Base-by-base conservation (phyloP, 2,329 filamentous ascomycete species). In the Colletotrichum destructivum region DNA sequence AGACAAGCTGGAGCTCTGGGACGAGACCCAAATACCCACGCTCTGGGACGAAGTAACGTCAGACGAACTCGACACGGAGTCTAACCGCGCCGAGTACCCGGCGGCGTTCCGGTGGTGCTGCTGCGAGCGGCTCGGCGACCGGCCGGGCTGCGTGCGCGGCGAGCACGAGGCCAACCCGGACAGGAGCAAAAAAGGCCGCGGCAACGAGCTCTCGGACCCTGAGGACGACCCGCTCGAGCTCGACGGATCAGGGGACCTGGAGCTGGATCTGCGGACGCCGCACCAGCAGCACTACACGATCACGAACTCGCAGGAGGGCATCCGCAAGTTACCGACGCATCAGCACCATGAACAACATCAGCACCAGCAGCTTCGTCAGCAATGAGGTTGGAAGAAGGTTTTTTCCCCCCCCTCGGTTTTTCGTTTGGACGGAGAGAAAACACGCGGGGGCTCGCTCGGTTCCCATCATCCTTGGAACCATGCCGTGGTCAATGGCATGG, bases 71-170 rank as follows among this genome's bases (percentile, higher is more conserved):
- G 73, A 74, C 66, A 74, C 71, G 18, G 67, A 73, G 8, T 52
- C 67, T 4, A 73, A 67, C 51, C 66, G 73, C 35, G 63, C 63
- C 18, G 46, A 44, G 49, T 73, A 71, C 31, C 73, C 73, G 1
- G 73, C 70, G 40, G 73, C 73, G 2, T 74, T 73, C 23, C 73
- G 73, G 15, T 74, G 73, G 73, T 67, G 71, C 38, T 74, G 73
- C 61, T 74, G 73, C 55, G 49, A 59, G 35, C 40, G 47, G 26
- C 21, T 44, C 46, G 73, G 70, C 35, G 56, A 65, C 51, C 55
- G 31, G 46, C 46, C 55, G 26, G 73, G 73, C 55, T 74, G 73
- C 64, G 59, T 54, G 16, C 44, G 67, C 13, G 73, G 73, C 3
- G 55, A 59, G 4, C 73, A 74, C 51, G 73, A 74, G 56, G 65